These are phyloP conservation scores for Chloranthus sessilifolius DNA, from an alignment of 164 flowering plant genomes.

Conservation along the genomic window DNA sequence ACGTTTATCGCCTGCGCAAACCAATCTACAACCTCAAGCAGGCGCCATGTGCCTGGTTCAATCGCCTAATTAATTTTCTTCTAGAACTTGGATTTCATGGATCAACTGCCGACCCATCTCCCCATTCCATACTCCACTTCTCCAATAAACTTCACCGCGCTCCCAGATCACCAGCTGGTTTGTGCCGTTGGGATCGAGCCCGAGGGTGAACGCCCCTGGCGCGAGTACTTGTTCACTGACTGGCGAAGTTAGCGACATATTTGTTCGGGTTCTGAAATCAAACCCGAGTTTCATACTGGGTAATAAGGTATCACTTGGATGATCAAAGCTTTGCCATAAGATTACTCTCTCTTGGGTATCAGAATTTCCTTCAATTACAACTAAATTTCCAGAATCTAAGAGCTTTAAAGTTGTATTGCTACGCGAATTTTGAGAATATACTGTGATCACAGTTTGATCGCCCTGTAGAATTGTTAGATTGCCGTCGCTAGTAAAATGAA, in stretches of 20 bases:
- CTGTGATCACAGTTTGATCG: neutral
- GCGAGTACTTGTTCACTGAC: too few species aligned
- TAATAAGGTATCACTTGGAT: constrained; percentile 7
- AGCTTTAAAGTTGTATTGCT: too few species aligned
- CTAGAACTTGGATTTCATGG: too few species aligned
- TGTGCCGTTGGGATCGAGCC: neutral
- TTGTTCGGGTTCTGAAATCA: neutral
- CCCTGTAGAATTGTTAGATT: constrained; percentile 16
- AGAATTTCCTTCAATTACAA: too few species aligned
- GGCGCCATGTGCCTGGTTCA: too few species aligned
- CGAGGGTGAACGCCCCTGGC: neutral
- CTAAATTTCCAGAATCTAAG: too few species aligned
- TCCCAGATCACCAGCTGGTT: neutral
- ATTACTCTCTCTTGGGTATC: neutral
- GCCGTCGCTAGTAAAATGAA: constrained; percentile 24
- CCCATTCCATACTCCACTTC: neutral
- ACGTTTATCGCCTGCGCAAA: too few species aligned
- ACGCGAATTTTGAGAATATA: too few species aligned
- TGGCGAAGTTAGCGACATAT: neutral
- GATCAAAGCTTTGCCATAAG: constrained; percentile 12
- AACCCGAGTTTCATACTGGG: constrained; percentile 2
- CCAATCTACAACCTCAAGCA: too few species aligned
- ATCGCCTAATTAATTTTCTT: too few species aligned
- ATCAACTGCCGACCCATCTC: too few species aligned
- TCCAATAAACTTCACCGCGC: neutral